Evolutionary conservation across 371 early-diverging fungal species (phyloP).

Genomic region (Capillidium rhysosporum): DNA sequence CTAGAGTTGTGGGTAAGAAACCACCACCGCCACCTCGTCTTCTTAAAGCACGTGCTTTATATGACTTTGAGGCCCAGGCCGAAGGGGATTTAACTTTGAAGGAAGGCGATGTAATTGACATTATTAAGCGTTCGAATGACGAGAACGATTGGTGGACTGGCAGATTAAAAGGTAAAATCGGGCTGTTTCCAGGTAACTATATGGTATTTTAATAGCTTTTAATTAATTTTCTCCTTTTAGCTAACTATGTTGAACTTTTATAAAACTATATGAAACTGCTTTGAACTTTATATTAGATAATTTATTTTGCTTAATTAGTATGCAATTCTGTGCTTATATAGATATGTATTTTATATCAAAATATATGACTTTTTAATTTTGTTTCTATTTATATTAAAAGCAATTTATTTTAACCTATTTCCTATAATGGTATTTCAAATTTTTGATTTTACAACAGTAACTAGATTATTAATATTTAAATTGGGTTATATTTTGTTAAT

Average conservation of each 20-base stretch:
- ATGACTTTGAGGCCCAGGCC: constrained; percentile 35
- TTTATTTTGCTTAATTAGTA: too few relatives aligned
- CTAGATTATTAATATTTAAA: too few relatives aligned
- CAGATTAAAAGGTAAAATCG: constrained; percentile 23
- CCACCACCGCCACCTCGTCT: constrained; percentile 1
- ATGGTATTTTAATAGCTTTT: constrained; percentile 12
- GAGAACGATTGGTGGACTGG: constrained; percentile 55
- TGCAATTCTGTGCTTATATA: too few relatives aligned
- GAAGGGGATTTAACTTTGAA: constrained; percentile 34
- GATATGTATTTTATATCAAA: too few relatives aligned
- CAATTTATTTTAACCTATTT: too few relatives aligned
- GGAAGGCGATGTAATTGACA: constrained; percentile 34
- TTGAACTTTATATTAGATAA: too few relatives aligned
- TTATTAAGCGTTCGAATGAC: constrained; percentile 25
- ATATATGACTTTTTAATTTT: too few relatives aligned
- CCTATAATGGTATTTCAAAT: too few relatives aligned
- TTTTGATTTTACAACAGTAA: too few relatives aligned
- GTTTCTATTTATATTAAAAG: too few relatives aligned
- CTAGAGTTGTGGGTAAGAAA: not conserved
- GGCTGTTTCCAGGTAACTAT: constrained; percentile 43
- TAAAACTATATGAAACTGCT: too few relatives aligned
- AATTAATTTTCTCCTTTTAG: not conserved
- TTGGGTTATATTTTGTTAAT: too few relatives aligned
- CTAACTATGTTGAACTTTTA: constrained; percentile 8
- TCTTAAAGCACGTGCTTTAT: constrained; percentile 21